A percentile compares a stretch with the other conserved stretches of the same genome.
These are phyloP conservation scores for Beauveria bassiana DNA, from an alignment of 2,329 filamentous ascomycete species.

Conservation along the genomic window DNA sequence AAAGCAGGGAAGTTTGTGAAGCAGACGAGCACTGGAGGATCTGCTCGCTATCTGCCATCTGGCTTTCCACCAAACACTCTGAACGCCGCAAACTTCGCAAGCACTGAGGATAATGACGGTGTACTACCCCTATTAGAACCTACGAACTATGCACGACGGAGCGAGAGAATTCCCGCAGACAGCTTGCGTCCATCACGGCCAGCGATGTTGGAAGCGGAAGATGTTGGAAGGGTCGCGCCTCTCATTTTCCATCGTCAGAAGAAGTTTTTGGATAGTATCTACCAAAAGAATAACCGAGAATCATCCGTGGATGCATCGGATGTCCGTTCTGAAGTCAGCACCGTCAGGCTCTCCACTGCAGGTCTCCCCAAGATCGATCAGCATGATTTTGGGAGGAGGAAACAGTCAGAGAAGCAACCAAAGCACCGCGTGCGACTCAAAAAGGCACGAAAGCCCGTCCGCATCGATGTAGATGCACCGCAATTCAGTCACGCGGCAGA, in stretches of 20 bases:
- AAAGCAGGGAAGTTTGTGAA: slow-evolving; percentile 23
- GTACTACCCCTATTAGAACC: not conserved
- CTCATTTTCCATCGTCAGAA: slow-evolving; percentile 44
- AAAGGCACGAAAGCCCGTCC: slow-evolving; percentile 25
- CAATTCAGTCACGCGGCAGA: slow-evolving; percentile 47
- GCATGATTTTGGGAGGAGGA: not conserved
- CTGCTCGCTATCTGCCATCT: slow-evolving; percentile 6
- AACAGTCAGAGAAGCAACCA: slow-evolving; percentile 7
- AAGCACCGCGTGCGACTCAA: slow-evolving; percentile 16
- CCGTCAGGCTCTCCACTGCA: not conserved
- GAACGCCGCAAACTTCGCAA: not conserved
- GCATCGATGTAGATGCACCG: slow-evolving; percentile 42
- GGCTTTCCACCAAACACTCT: not conserved
- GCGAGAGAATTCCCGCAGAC: not conserved
- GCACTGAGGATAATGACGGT: not conserved
- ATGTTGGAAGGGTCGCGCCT: slow-evolving; percentile 24
- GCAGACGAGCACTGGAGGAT: slow-evolving; percentile 20
- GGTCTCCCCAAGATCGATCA: not conserved
- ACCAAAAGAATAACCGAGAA: slow-evolving; percentile 31
- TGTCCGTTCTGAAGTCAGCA: not conserved
- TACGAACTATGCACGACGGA: not conserved
- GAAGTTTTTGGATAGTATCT: slow-evolving; percentile 46
- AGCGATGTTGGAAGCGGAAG: slow-evolving; percentile 48
- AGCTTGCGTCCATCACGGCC: slow-evolving; percentile 27
- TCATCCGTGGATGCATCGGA: slow-evolving; percentile 8